Evolutionary conservation across 2,329 filamentous ascomycete genomes (phyloP), one percentile per base, ranked within the genome.

Genomic region (Colletotrichum orbiculare): DNA sequence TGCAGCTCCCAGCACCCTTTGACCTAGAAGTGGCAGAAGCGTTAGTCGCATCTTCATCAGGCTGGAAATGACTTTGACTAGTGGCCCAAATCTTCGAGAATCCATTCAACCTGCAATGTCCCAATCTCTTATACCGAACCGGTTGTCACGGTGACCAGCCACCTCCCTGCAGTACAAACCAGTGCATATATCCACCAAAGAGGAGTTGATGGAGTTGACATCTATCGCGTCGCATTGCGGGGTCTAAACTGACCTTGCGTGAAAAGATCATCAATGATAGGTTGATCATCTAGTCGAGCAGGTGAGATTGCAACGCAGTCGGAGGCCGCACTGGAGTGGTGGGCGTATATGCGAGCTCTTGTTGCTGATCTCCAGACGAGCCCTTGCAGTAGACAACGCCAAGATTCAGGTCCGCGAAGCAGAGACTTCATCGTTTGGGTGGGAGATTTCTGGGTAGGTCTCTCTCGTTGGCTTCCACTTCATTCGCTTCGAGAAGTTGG

Each of bases 21-120:
- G 54, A 15, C 54, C 54, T 56, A 56, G 3, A 6, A 56, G 7
- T 15, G 34, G 48, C 43, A 56, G 54, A 45, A 56, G 41, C 11
- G 25, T 25, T 25, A 25, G 25, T 25, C 25, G 25, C 25, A 25
- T 1, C 25, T 25, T 25, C 25, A 25, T 5, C 25, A 25, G 25
- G 25, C 25, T 25, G 25, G 25, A 25, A 25, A 25, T 25, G 3
- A 25, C 25, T 25, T 2, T 25, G 25, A 25, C 25, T 25, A 4
- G 25, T 25, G 25, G 5, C 25, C 25, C 25, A 2, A 25, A 25
- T 5, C 5, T 25, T 5, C 4, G 17, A 25, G 3, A 4, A 25
- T 25, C 25, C 25, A 5, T 25, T 25, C 25, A 2, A 25, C 25
- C 25, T 25, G 4, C 2, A 5, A 25, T 25, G 3, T 25, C 4